Conservation (phyloP, 176 grass and related monocot genomes). For the Bothriochloa decipiens region DNA sequence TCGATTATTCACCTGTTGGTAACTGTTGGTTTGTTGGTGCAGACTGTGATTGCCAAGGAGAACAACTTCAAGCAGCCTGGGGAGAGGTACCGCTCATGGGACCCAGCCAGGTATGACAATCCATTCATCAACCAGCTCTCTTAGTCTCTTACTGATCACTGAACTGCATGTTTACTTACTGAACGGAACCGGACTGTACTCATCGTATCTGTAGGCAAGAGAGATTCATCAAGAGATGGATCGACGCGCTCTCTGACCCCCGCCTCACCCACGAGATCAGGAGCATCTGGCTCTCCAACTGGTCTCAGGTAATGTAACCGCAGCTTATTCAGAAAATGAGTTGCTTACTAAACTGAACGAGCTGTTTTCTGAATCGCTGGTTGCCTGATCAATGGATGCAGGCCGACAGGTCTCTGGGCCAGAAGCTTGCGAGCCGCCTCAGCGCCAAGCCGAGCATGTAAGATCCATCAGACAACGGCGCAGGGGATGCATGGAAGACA, state of each 20-base stretch:
- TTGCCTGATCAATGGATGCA: slow-evolving; percentile 37
- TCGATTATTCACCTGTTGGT: not conserved
- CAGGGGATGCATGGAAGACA: not conserved
- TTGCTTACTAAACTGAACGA: not conserved
- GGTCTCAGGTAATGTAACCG: slow-evolving; percentile 73
- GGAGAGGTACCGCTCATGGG: slow-evolving; percentile 85
- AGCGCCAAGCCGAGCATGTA: slow-evolving; percentile 88
- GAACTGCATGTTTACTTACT: slow-evolving; percentile 5
- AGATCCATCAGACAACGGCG: slow-evolving; percentile 9
- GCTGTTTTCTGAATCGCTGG: not conserved
- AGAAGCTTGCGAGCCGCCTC: slow-evolving; percentile 80
- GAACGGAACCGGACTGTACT: not conserved
- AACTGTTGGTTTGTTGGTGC: not conserved
- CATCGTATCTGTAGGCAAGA: slow-evolving; percentile 62
- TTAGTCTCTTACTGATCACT: not conserved
- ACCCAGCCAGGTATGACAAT: slow-evolving; percentile 23
- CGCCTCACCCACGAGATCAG: slow-evolving; percentile 92
- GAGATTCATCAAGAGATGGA: slow-evolving; percentile 84
- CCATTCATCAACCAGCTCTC: not conserved
- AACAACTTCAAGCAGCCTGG: slow-evolving; percentile 99
- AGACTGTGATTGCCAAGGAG: slow-evolving; percentile 83
- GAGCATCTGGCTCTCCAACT: slow-evolving; percentile 91
- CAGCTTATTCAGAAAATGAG: not conserved
- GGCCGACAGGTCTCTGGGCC: slow-evolving; percentile 88
- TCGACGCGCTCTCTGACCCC: slow-evolving; percentile 84